These are phyloP conservation scores for Hyaloscypha finlandica DNA, from an alignment of 495 filamentous ascomycete genomes.

Conservation along the genomic window DNA sequence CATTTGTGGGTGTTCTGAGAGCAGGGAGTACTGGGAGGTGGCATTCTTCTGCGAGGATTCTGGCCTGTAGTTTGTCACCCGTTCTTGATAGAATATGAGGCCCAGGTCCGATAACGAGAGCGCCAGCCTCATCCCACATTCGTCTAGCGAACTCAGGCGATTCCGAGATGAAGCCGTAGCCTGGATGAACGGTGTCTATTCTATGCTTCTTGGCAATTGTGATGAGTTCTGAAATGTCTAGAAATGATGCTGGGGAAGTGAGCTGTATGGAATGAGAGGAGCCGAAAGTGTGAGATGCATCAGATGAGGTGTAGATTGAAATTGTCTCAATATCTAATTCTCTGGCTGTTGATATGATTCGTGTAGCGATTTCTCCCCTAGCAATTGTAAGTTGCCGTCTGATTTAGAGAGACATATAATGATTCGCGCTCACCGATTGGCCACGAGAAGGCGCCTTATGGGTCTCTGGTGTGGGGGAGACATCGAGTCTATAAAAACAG, in stretches of 20 bases:
- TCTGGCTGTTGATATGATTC: constrained; percentile 57
- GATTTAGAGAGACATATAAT: background rate
- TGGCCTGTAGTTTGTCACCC: constrained; percentile 60
- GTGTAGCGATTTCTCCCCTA: constrained; percentile 63
- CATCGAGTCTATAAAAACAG: background rate
- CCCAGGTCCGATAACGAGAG: constrained; percentile 57
- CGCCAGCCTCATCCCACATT: constrained; percentile 52
- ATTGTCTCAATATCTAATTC: constrained; percentile 57
- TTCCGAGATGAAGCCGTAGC: constrained; percentile 66
- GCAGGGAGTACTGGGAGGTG: constrained; percentile 56
- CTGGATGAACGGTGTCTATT: constrained; percentile 61
- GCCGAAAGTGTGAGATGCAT: constrained; percentile 53
- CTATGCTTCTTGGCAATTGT: constrained; percentile 46
- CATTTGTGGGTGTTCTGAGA: constrained; percentile 43
- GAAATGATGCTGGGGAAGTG: constrained; percentile 51
- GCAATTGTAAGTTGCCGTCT: background rate
- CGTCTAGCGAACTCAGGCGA: constrained; percentile 53
- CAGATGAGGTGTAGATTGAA: constrained; percentile 54
- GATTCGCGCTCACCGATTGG: constrained; percentile 50
- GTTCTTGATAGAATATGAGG: constrained; percentile 50
- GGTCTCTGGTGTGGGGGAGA: constrained; percentile 17
- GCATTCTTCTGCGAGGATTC: constrained; percentile 53
- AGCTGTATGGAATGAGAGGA: constrained; percentile 49
- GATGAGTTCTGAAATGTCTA: constrained; percentile 50
- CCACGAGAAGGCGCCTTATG: constrained; percentile 55